Evolutionary conservation across 2,329 filamentous ascomycete species (phyloP), one percentile per base, ranked within the genome.

Genomic region (Drechslerella stenobrocha): DNA sequence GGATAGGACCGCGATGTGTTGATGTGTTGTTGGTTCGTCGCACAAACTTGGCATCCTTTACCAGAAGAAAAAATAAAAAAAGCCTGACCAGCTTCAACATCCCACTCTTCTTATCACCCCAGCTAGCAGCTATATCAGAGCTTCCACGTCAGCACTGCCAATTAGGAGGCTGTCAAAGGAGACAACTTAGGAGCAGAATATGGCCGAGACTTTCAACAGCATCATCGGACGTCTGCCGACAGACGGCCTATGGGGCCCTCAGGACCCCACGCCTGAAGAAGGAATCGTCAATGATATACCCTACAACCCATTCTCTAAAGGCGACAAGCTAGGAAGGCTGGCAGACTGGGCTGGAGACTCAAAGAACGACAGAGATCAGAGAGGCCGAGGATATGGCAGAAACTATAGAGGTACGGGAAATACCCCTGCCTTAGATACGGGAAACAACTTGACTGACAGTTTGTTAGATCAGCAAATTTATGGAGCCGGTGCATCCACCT

Each of bases 241-340:
- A 11, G 77, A 75, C 65, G 77, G 78, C 70, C 76, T 76, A 71
- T 98, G 93, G 93, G 93, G 93, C 67, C 92, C 92, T 55, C 78
- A 88, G 69, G 84, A 87, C 73, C 87, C 90, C 69, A 84, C 80
- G 74, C 44, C 58, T 15, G 65, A 51, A 37, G 89, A 96, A 77
- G 95, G 89, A 71, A 96, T 89, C 70, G 84, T 97, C 74, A 87
- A 95, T 76, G 93, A 93, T 76, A 90, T 97, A 50, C 93, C 93
- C 35, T 98, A 96, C 78, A 93, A 93, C 74, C 93, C 93, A 69
- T 98, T 93, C 82, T 96, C 91, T 73, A 98, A 98, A 80, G 90
- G 90, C 77, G 93, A 98, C 81, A 97, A 96, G 83, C 82, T 98
- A 67, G 93, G 93, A 75, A 91, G 93, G 77, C 97, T 98, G 91